phyloP scores from a whole-genome alignment of 768 basidiomycete genomes.

The Lyophyllum shimeji region DNA sequence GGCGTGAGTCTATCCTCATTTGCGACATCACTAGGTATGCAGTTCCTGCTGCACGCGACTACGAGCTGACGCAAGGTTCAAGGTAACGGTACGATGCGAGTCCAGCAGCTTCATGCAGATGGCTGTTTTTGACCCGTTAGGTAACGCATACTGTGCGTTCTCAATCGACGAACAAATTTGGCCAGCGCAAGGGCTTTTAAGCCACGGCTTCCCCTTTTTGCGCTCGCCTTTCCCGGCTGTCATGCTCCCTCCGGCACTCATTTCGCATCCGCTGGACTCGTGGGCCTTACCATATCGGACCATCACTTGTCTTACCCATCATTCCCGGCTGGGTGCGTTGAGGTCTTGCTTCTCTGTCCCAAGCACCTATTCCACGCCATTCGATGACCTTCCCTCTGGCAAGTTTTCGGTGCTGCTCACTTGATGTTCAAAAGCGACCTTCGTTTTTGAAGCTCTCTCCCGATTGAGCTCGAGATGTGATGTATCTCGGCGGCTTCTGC shows the following conservation, averaged over 20 bases:
- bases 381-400: too few species aligned
- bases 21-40: conserved; percentile 13
- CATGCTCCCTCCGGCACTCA: not conserved
- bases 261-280: not conserved
- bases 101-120: not conserved
- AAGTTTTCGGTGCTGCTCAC: too few species aligned
- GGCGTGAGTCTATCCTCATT: conserved; percentile 6
- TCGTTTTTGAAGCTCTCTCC: not conserved
- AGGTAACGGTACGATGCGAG: not conserved
- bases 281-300: not conserved
- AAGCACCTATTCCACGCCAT: too few species aligned
- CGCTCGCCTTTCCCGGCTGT: not conserved
- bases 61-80: not conserved
- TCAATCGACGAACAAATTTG: not conserved
- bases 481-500: not conserved
- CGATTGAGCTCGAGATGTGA: not conserved
- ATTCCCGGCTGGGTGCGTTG: too few species aligned
- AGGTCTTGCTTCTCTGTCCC: too few species aligned
- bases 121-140: not conserved
- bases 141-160: not conserved
- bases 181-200: not conserved
- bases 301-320: not conserved
- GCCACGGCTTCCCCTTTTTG: not conserved
- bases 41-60: not conserved
- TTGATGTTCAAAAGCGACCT: too few species aligned